Evolutionary conservation across 2,329 filamentous ascomycete species (phyloP).

Genomic region (Pseudocercospora eumusae): DNA sequence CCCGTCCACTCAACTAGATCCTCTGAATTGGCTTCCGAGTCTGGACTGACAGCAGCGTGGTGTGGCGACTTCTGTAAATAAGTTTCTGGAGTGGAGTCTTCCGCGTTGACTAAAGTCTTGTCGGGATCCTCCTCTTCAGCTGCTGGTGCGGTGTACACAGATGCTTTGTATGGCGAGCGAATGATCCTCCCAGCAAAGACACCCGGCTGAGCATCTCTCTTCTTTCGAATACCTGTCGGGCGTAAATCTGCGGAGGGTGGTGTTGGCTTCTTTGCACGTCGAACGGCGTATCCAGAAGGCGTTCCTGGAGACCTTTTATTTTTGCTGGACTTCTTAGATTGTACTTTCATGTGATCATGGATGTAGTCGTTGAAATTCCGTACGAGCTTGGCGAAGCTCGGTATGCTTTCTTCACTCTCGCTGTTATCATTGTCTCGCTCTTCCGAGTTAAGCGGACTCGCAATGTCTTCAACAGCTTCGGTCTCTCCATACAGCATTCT

Average conservation of each 20-base stretch:
- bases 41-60: background rate
- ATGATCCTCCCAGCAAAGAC: background rate
- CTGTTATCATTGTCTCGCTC: background rate
- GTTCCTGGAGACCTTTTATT: background rate
- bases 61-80: background rate
- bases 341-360: background rate
- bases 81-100: background rate
- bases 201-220: background rate
- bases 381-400: background rate
- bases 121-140: conserved; percentile 17
- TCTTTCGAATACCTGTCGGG: background rate
- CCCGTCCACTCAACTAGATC: conserved; percentile 43
- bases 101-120: conserved; percentile 12
- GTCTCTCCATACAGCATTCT: conserved; percentile 17
- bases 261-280: background rate
- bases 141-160: background rate
- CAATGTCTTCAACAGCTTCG: conserved; percentile 13
- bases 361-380: background rate
- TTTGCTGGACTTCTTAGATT: background rate
- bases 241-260: background rate
- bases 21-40: background rate
- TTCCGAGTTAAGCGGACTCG: conserved; percentile 9
- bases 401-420: background rate
- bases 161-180: background rate
- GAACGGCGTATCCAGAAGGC: background rate